A percentile compares a stretch with the other conserved stretches of the same genome.
Evolutionary conservation across 2,329 filamentous ascomycete genomes (phyloP).

Genomic region (Sclerotiophoma versabilis): DNA sequence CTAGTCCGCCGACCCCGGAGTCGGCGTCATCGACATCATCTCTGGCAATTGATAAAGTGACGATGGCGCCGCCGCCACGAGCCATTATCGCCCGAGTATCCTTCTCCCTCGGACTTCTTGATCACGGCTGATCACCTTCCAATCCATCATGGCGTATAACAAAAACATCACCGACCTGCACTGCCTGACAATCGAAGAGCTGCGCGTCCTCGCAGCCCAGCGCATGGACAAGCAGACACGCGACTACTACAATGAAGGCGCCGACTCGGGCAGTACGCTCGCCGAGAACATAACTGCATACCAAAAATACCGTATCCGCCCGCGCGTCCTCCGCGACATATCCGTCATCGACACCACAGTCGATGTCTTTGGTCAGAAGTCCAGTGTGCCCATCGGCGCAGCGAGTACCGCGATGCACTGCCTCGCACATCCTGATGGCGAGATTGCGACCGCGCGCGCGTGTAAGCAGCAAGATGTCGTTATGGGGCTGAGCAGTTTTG

Average conservation of each 20-base stretch:
- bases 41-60: conserved; percentile 8
- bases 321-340: conserved; percentile 51
- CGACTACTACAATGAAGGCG: conserved; percentile 40
- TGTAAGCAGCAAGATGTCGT: conserved; percentile 48
- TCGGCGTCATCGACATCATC: conserved; percentile 18
- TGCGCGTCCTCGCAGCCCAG: conserved; percentile 34
- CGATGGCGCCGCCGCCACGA: conserved; percentile 1
- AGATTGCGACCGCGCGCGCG: conserved; percentile 52
- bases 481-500: conserved; percentile 49
- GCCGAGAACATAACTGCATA: conserved; percentile 39
- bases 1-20: conserved; percentile 11
- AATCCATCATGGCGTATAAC: conserved; percentile 21
- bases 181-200: conserved; percentile 37
- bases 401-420: conserved; percentile 54
- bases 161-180: conserved; percentile 31
- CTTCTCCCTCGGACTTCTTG: no score
- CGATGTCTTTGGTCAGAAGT: conserved; percentile 22
- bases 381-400: conserved; percentile 51
- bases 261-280: conserved; percentile 32
- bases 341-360: conserved; percentile 47
- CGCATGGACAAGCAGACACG: conserved; percentile 43
- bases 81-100: neutral
- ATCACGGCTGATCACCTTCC: neutral
- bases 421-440: conserved; percentile 54
- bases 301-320: conserved; percentile 41